Evolutionary conservation across 192 early-diverging fungal species (phyloP).

Genomic region (Coemansia sp.): DNA sequence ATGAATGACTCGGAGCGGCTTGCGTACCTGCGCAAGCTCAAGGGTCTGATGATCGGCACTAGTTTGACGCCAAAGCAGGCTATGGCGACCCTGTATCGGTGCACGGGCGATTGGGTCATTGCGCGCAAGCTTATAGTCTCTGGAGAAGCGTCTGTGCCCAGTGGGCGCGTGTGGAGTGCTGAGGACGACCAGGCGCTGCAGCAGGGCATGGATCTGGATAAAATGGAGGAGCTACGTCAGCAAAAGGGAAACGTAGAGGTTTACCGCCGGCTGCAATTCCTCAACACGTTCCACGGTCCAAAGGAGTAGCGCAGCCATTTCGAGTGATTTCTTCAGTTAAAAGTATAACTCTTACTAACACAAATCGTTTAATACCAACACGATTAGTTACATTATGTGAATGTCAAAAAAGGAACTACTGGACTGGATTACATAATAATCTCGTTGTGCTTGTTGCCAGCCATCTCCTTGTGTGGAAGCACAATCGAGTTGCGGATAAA

Average conservation of each 20-base stretch:
- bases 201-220: conserved; percentile 17
- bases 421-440: conserved; percentile 81
- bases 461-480: conserved; percentile 96
- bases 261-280: conserved; percentile 53
- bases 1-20: conserved; percentile 34
- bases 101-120: conserved; percentile 51
- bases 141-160: conserved; percentile 14
- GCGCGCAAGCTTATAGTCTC: conserved; percentile 40
- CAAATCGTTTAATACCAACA: neutral
- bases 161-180: conserved; percentile 34
- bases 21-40: conserved; percentile 45
- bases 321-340: neutral
- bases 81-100: conserved; percentile 38
- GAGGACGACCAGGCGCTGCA: conserved; percentile 35
- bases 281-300: conserved; percentile 44
- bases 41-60: conserved; percentile 45
- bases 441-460: conserved; percentile 87
- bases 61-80: conserved; percentile 32
- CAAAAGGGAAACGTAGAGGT: conserved; percentile 52
- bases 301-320: neutral
- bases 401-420: neutral
- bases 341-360: conserved; percentile 7
- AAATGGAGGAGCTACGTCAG: conserved; percentile 42
- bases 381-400: neutral
- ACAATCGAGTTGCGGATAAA: conserved; percentile 97